phyloP scores from a whole-genome alignment of 148 eudicot species.

The Amaranthus hypochondriacus region DNA sequence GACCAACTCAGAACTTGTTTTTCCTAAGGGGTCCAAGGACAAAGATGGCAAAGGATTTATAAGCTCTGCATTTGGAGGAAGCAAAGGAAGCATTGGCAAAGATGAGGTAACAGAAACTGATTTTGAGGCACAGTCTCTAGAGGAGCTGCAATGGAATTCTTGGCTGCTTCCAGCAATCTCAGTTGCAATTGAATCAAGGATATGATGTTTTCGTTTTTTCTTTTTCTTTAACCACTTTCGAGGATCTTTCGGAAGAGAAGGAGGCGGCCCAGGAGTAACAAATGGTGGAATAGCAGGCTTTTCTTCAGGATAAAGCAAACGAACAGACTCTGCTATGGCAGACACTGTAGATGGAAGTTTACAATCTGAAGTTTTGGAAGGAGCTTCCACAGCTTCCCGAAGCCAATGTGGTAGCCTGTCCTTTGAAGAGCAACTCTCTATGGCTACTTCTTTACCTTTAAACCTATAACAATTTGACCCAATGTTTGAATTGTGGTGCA shows the following conservation, averaged over 20 bases:
- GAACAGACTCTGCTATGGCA: conserved; percentile 81
- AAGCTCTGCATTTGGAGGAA: conserved; percentile 13
- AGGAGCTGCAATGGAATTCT: conserved; percentile 20
- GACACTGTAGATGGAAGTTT: conserved; percentile 77
- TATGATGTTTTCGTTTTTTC: conserved; percentile 37
- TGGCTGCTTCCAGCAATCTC: conserved; percentile 39
- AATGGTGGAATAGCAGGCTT: conserved; percentile 79
- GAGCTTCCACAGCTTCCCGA: conserved; percentile 72
- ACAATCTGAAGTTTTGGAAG: conserved; percentile 40
- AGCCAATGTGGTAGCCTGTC: conserved; percentile 96
- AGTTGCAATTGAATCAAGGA: conserved; percentile 17
- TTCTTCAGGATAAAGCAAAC: conserved; percentile 65
- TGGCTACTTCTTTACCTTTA: conserved; percentile 52
- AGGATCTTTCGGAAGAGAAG: conserved; percentile 76
- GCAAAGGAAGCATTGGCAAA: conserved; percentile 22
- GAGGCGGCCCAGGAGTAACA: conserved; percentile 67
- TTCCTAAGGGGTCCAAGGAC: conserved; percentile 15
- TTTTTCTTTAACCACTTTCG: conserved; percentile 44
- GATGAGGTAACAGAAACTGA: conserved; percentile 24
- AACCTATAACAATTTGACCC: conserved; percentile 21
- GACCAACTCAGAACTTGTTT: conserved; percentile 19
- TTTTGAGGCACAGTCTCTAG: conserved; percentile 29
- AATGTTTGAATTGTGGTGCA: conserved; percentile 28
- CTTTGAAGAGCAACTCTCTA: conserved; percentile 40
- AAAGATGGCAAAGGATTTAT: conserved; percentile 21